Evolutionary conservation across 768 basidiomycete species (phyloP).

Genomic region (Tulasnella calospora): DNA sequence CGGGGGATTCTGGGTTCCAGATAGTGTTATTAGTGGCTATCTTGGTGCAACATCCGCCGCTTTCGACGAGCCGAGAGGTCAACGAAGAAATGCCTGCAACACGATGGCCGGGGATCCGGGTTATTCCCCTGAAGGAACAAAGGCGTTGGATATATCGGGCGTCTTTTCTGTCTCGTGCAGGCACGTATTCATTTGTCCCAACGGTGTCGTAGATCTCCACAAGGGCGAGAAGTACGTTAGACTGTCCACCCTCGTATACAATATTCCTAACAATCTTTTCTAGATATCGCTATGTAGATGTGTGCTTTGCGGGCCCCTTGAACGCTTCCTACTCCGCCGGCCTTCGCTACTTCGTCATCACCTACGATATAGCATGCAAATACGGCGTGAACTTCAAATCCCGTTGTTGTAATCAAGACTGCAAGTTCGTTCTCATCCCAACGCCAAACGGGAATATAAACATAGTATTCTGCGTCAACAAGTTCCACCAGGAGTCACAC

Average conservation of each 20-base stretch:
- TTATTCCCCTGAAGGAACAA: not conserved
- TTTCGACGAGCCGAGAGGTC: not conserved
- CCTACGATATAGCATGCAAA: not conserved
- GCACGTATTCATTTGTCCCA: not conserved
- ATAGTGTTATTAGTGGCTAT: not conserved
- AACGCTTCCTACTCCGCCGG: not conserved
- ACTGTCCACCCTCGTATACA: not conserved
- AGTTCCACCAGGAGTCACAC: too few species aligned
- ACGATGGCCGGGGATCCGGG: not conserved
- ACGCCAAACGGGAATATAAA: not conserved
- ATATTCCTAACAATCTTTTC: not conserved
- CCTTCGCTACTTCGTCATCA: not conserved
- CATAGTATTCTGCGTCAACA: not conserved
- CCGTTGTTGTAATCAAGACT: too few species aligned
- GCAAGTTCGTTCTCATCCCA: not conserved
- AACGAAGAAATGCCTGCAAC: not conserved
- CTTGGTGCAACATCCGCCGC: not conserved
- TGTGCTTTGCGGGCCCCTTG: not conserved
- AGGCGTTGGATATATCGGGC: not conserved
- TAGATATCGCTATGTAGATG: not conserved
- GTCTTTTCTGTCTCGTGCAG: not conserved
- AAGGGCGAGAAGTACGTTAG: not conserved
- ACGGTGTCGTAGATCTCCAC: not conserved
- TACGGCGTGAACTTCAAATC: not conserved
- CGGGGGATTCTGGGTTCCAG: not conserved